Percentiles rank a stretch among this genome's conserved stretches.
Conservation (phyloP, 2,329 filamentous ascomycete species). For the Xylariaceae sp. region DNA sequence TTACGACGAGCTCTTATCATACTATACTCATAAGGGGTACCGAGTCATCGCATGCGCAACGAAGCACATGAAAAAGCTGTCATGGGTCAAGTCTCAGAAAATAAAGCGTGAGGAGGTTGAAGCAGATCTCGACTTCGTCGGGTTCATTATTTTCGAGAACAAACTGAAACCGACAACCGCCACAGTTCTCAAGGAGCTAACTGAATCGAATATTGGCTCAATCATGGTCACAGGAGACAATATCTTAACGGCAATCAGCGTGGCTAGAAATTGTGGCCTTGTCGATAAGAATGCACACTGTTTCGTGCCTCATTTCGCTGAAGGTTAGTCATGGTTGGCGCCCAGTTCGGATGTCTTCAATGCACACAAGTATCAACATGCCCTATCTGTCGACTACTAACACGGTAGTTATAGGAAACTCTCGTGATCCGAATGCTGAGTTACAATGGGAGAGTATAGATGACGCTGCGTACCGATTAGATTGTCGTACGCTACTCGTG, state of each 20-base stretch:
- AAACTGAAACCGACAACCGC: conserved; percentile 90
- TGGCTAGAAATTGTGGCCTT: conserved; percentile 85
- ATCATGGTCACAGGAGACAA: conserved; percentile 99
- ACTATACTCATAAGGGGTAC: conserved; percentile 95
- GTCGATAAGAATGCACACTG: conserved; percentile 82
- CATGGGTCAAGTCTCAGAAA: conserved; percentile 93
- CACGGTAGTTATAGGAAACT: conserved; percentile 56
- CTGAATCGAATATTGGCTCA: conserved; percentile 79
- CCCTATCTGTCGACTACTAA: conserved; percentile 7
- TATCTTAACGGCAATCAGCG: conserved; percentile 93
- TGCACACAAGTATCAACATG: background rate
- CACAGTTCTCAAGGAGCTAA: conserved; percentile 78
- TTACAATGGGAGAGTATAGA: conserved; percentile 96
- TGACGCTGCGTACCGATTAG: conserved; percentile 74
- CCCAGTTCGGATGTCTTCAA: no score
- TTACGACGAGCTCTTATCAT: conserved; percentile 84
- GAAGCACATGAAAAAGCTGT: conserved; percentile 83
- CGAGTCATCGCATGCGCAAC: conserved; percentile 95
- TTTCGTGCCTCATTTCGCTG: conserved; percentile 86
- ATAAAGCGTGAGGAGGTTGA: conserved; percentile 88
- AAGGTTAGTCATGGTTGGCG: conserved; percentile 53
- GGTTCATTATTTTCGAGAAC: conserved; percentile 99
- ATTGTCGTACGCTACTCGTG: conserved; percentile 75
- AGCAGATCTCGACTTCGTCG: conserved; percentile 80
- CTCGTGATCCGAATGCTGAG: conserved; percentile 70